Percentiles rank a stretch among this genome's conserved stretches.
Evolutionary conservation across 2,329 filamentous ascomycete genomes (phyloP).

Genomic region (Cercospora sp.): DNA sequence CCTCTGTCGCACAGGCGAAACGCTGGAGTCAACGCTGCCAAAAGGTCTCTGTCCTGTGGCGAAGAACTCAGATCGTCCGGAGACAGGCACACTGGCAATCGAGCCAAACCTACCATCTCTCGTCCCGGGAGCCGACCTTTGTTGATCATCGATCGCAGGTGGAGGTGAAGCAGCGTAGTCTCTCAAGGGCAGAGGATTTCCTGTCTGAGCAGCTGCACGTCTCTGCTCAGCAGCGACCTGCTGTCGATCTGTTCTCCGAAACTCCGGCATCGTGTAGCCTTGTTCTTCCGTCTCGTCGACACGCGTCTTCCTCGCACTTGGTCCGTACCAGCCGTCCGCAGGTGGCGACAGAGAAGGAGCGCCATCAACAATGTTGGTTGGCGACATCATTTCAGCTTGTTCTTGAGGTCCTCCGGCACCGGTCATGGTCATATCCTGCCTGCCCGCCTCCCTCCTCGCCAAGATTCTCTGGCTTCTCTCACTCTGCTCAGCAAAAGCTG

Average conservation of each 20-base stretch:
- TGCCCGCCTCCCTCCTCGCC: neutral
- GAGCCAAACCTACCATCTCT: constrained; percentile 9
- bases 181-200: constrained; percentile 13
- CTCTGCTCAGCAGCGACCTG: neutral
- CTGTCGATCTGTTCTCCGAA: neutral
- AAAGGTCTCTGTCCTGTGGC: constrained; percentile 17
- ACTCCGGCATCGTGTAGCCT: neutral
- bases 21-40: constrained; percentile 8
- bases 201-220: neutral
- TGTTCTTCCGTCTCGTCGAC: constrained; percentile 11
- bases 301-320: constrained; percentile 6
- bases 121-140: neutral
- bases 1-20: constrained; percentile 24
- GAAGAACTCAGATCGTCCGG: constrained; percentile 18
- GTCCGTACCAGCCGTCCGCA: constrained; percentile 31
- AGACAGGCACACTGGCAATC: constrained; percentile 10
- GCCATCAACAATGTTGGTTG: neutral
- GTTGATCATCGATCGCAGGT: neutral
- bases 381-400: neutral
- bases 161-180: constrained; percentile 3
- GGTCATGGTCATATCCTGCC: neutral
- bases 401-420: neutral
- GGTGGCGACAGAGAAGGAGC: constrained; percentile 15
- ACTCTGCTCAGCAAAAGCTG: constrained; percentile 5
- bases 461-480: neutral